Conservation (phyloP, 768 basidiomycete genomes). For the Gloeopeniophorella convolvens region DNA sequence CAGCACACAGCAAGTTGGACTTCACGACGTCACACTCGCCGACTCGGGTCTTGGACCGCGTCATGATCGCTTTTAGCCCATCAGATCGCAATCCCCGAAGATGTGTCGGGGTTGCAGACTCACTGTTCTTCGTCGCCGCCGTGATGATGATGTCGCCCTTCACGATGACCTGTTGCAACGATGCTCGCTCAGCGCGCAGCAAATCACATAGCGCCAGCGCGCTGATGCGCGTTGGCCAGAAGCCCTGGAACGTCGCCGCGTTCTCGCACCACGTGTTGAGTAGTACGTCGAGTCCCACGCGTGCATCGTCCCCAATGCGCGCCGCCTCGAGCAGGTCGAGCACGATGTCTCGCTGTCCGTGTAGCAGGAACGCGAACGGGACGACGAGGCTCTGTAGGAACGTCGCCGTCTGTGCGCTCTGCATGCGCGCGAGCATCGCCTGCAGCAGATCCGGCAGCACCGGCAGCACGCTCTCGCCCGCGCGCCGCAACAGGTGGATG, state of each 20-base stretch:
- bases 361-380: slow-evolving; percentile 90
- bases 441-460: slow-evolving; percentile 83
- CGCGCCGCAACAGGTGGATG: slow-evolving; percentile 82
- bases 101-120: too few species aligned
- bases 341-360: slow-evolving; percentile 78
- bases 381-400: slow-evolving; percentile 91
- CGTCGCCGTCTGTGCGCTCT: slow-evolving; percentile 80
- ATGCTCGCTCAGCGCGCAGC: slow-evolving; percentile 57
- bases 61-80: slow-evolving; percentile 77
- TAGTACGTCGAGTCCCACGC: slow-evolving; percentile 77
- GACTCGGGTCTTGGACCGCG: slow-evolving; percentile 80
- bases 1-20: slow-evolving; percentile 19
- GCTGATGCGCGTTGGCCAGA: slow-evolving; percentile 87
- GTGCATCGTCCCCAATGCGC: slow-evolving; percentile 39
- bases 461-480: slow-evolving; percentile 72
- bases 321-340: slow-evolving; percentile 70
- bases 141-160: slow-evolving; percentile 91
- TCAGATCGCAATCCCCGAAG: slow-evolving; percentile 1
- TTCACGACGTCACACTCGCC: slow-evolving; percentile 43
- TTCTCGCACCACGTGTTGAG: slow-evolving; percentile 94
- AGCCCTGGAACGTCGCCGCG: slow-evolving; percentile 89
- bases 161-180: slow-evolving; percentile 62
- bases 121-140: slow-evolving; percentile 74
- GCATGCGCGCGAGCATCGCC: slow-evolving; percentile 78
- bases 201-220: slow-evolving; percentile 75